Evolutionary conservation across 805 yeast genomes (phyloP).

Genomic region (Wickerhamomyces xylosicus): DNA sequence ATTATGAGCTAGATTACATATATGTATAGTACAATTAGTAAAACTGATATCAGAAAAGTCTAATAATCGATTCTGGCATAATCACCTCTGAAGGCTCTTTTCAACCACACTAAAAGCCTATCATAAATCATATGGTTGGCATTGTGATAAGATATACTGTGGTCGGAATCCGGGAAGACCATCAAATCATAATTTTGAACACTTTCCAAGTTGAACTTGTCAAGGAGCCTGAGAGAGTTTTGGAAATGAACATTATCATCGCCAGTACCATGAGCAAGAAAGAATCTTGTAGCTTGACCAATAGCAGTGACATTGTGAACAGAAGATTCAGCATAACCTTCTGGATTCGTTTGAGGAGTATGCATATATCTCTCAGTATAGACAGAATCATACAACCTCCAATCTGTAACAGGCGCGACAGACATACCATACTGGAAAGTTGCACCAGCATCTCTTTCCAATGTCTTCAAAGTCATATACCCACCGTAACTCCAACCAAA

Average conservation of each 20-base stretch:
- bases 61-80: constrained; percentile 17
- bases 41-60: too few relatives aligned
- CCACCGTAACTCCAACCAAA: constrained; percentile 99
- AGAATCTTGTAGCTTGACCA: constrained; percentile 50
- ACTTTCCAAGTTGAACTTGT: constrained; percentile 55
- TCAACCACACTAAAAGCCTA: constrained; percentile 55
- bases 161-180: constrained; percentile 78
- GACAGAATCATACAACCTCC: constrained; percentile 85
- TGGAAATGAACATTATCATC: constrained; percentile 97
- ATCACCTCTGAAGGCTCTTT: constrained; percentile 45
- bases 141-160: constrained; percentile 61
- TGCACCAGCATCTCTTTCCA: constrained; percentile 69
- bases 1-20: too few relatives aligned
- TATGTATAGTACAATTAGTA: too few relatives aligned
- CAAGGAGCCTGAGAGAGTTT: constrained; percentile 70
- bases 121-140: constrained; percentile 64
- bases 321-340: constrained; percentile 50
- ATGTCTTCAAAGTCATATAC: constrained; percentile 77
- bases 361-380: constrained; percentile 96
- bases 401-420: constrained; percentile 96
- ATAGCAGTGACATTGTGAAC: constrained; percentile 50
- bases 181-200: constrained; percentile 80
- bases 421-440: constrained; percentile 85
- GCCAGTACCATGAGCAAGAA: constrained; percentile 93
- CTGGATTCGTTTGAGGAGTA: constrained; percentile 55